Evolutionary conservation across 495 filamentous ascomycete species (phyloP).

Genomic region (Daldinia decipiens): DNA sequence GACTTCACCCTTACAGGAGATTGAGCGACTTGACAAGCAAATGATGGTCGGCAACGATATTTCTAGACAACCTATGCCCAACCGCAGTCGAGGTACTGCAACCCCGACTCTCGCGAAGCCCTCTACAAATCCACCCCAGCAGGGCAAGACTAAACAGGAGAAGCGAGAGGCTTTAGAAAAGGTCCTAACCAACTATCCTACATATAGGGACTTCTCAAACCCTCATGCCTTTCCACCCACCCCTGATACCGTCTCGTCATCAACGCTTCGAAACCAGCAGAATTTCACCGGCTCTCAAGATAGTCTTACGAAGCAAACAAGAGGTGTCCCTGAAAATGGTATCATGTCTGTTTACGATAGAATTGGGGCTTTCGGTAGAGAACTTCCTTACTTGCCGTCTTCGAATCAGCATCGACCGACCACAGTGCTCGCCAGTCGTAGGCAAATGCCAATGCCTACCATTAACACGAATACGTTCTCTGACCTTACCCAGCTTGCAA

Average conservation of each 20-base stretch:
- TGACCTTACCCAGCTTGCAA: constrained; percentile 38
- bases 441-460: constrained; percentile 18
- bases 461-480: constrained; percentile 29
- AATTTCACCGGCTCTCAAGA: constrained; percentile 42
- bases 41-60: constrained; percentile 34
- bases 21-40: constrained; percentile 51
- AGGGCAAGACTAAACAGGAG: constrained; percentile 50
- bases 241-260: constrained; percentile 64
- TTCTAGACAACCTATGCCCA: constrained; percentile 38
- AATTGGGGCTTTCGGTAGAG: constrained; percentile 15
- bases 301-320: constrained; percentile 35
- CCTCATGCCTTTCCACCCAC: constrained; percentile 60
- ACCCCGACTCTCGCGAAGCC: constrained; percentile 34
- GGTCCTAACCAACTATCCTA: constrained; percentile 53
- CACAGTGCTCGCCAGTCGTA: constrained; percentile 45
- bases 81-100: constrained; percentile 38
- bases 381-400: constrained; percentile 14
- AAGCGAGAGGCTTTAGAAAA: constrained; percentile 55
- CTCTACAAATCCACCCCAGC: constrained; percentile 24
- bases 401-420: constrained; percentile 40
- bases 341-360: constrained; percentile 15
- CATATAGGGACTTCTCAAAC: constrained; percentile 42
- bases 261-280: constrained; percentile 54
- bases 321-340: constrained; percentile 10
- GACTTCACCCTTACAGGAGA: constrained; percentile 54